phyloP scores from a whole-genome alignment of 495 filamentous ascomycete genomes.

The Penicillium parvum region DNA sequence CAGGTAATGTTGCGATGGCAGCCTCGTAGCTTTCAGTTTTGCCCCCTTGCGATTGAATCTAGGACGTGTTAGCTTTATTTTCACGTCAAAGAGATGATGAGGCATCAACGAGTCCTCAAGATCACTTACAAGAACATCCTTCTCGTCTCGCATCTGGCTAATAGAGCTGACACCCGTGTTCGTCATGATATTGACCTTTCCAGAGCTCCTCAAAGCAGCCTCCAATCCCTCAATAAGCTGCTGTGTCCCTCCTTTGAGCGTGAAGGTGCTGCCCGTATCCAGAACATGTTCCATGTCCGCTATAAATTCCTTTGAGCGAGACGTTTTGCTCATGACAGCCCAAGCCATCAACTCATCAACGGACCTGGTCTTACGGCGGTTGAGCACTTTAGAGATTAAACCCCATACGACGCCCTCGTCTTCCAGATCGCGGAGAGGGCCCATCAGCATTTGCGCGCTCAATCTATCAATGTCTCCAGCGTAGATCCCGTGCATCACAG shows the following conservation, averaged over 20 bases:
- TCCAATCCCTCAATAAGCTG: slow-evolving; percentile 32
- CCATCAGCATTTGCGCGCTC: slow-evolving; percentile 62
- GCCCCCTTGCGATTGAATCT: slow-evolving; percentile 11
- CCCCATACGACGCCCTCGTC: slow-evolving; percentile 21
- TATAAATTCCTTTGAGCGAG: slow-evolving; percentile 12
- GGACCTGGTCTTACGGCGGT: slow-evolving; percentile 1
- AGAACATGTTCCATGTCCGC: slow-evolving; percentile 5
- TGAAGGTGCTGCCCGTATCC: slow-evolving; percentile 49
- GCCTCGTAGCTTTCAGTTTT: slow-evolving; percentile 46
- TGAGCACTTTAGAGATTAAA: slow-evolving; percentile 7
- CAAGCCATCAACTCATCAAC: slow-evolving; percentile 32
- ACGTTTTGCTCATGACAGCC: slow-evolving; percentile 1
- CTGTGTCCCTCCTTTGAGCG: slow-evolving; percentile 32
- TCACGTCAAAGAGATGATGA: too few relatives aligned
- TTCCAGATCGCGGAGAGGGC: slow-evolving; percentile 51
- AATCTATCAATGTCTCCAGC: slow-evolving; percentile 85
- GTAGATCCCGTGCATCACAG: slow-evolving; percentile 83
- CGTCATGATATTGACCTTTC: slow-evolving; percentile 27
- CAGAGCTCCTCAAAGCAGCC: slow-evolving; percentile 21
- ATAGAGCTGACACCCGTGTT: slow-evolving; percentile 15
- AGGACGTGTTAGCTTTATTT: not conserved
- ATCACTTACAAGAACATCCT: too few relatives aligned
- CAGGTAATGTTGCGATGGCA: slow-evolving; percentile 67
- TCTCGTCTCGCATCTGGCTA: not conserved
- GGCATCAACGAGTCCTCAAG: not conserved